phyloP scores from a whole-genome alignment of 345 rosid species.

The Salix exigua region DNA sequence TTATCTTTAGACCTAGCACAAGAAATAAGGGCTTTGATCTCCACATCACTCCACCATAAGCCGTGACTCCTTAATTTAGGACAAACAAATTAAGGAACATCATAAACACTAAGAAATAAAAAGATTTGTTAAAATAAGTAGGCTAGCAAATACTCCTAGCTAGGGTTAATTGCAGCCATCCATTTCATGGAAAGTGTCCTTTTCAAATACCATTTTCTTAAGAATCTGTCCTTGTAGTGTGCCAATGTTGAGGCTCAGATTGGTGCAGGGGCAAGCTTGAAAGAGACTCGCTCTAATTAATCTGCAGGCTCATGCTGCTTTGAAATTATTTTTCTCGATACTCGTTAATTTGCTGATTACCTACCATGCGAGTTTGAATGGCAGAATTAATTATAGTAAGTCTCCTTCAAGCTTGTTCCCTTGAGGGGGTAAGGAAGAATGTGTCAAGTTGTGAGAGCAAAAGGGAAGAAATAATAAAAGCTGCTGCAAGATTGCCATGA shows the following conservation, averaged over 20 bases:
- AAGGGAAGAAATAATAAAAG: not conserved
- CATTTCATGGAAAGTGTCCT: not conserved
- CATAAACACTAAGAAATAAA: not conserved
- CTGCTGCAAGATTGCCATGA: not conserved
- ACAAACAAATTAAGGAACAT: too few species aligned
- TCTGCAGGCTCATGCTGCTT: too few species aligned
- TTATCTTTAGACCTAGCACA: not conserved
- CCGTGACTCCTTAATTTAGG: not conserved
- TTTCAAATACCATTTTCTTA: too few species aligned
- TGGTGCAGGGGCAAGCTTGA: too few species aligned
- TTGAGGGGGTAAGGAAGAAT: not conserved
- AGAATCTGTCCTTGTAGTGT: not conserved
- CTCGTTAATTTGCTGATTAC: not conserved
- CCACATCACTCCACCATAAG: constrained; percentile 15
- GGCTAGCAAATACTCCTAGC: not conserved
- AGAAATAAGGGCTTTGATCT: not conserved
- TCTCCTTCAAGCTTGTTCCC: not conserved
- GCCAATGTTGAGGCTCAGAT: not conserved
- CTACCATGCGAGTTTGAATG: not conserved
- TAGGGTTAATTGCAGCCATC: not conserved
- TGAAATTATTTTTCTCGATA: not conserved
- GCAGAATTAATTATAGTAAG: not conserved
- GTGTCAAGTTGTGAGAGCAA: not conserved
- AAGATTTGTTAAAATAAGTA: not conserved
- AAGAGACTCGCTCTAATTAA: too few species aligned